A percentile compares a stretch with the other conserved stretches of the same genome.
Conservation (phyloP, 2,329 filamentous ascomycete genomes). For the Knufia petricola region DNA sequence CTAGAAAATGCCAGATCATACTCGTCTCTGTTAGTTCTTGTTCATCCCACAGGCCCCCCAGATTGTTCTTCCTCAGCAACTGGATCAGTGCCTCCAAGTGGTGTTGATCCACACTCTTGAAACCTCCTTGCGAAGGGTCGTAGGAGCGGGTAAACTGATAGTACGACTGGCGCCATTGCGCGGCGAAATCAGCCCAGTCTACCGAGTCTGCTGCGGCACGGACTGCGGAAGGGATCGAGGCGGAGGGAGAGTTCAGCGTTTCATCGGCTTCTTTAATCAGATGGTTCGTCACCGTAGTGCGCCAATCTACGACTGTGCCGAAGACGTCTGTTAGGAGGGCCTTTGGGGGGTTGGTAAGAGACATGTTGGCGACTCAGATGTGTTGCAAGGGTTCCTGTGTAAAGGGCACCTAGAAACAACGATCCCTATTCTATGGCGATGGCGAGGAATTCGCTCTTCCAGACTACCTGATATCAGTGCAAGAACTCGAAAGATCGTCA, state of each 20-base stretch:
- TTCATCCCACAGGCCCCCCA: slow-evolving; percentile 52
- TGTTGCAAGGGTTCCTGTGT: no score
- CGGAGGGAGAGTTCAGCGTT: slow-evolving; percentile 39
- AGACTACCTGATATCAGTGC: no score
- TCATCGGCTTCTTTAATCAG: slow-evolving; percentile 44
- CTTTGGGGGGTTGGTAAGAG: slow-evolving; percentile 32
- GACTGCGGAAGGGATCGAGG: slow-evolving; percentile 38
- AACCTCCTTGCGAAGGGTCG: slow-evolving; percentile 32
- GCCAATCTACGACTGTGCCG: slow-evolving; percentile 74
- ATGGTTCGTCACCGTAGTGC: slow-evolving; percentile 52
- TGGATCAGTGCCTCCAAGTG: slow-evolving; percentile 53
- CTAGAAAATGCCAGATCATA: slow-evolving; percentile 61
- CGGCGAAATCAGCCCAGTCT: slow-evolving; percentile 57
- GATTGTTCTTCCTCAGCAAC: slow-evolving; percentile 47
- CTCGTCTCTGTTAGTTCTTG: slow-evolving; percentile 56
- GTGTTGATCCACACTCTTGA: slow-evolving; percentile 64
- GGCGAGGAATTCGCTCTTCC: no score
- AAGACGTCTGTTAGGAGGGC: slow-evolving; percentile 68
- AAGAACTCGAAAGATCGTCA: no score
- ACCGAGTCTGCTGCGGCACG: slow-evolving; percentile 42
- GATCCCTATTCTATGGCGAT: no score
- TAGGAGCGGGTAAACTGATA: slow-evolving; percentile 46
- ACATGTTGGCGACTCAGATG: slow-evolving; percentile 14
- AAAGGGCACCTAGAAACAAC: no score
- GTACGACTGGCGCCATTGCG: slow-evolving; percentile 62